Evolutionary conservation across 2,329 filamentous ascomycete species (phyloP).

Genomic region (Fusarium camptoceras): DNA sequence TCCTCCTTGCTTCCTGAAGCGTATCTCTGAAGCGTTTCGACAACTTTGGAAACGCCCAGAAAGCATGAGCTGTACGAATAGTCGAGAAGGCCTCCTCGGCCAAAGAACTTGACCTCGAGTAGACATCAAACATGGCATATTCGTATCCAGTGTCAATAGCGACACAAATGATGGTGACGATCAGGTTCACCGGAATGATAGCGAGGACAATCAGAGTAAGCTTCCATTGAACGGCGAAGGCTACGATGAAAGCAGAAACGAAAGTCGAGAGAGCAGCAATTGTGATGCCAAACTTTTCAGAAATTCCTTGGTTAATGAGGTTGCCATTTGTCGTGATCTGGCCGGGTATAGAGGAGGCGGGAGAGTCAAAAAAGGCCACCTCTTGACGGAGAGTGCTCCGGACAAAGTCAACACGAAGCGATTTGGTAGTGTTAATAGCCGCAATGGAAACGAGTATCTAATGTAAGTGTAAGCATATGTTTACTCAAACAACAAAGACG

Average conservation of each 20-base stretch:
- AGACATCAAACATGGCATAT: constrained; percentile 57
- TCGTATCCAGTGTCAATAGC: constrained; percentile 57
- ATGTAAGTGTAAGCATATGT: background rate
- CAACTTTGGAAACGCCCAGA: constrained; percentile 60
- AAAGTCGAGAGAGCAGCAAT: constrained; percentile 57
- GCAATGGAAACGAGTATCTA: constrained; percentile 54
- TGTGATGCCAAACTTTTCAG: constrained; percentile 58
- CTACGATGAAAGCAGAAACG: constrained; percentile 55
- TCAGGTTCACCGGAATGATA: constrained; percentile 58
- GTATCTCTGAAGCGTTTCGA: constrained; percentile 56
- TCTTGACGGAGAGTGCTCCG: constrained; percentile 61
- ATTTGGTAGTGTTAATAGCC: constrained; percentile 53
- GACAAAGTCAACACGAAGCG: constrained; percentile 54
- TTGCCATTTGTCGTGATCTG: constrained; percentile 63
- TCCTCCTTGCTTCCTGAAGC: constrained; percentile 54
- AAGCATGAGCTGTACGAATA: constrained; percentile 63
- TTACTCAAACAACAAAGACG: background rate
- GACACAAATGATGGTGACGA: constrained; percentile 55
- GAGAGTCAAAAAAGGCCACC: constrained; percentile 65
- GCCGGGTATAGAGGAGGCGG: constrained; percentile 57
- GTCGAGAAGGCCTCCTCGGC: constrained; percentile 63
- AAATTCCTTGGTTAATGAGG: constrained; percentile 58
- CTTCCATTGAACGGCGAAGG: constrained; percentile 57
- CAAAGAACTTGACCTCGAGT: constrained; percentile 57
- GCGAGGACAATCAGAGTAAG: constrained; percentile 58